Base-by-base conservation (phyloP, 805 yeast species). In the Ogataea zsoltii region DNA sequence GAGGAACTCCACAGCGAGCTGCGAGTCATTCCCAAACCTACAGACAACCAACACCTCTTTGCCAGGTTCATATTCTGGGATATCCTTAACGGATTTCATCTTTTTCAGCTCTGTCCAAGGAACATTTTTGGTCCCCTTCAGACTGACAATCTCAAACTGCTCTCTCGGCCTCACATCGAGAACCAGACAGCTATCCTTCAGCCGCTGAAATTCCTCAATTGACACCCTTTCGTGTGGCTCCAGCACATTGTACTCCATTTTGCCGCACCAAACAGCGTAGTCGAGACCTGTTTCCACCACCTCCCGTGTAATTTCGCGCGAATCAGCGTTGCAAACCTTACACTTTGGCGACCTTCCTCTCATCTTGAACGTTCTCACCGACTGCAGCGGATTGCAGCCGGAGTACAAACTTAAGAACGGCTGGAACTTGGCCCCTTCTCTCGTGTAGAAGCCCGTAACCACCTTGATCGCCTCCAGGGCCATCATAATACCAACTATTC, bases 11-110 rank as follows among this genome's bases (percentile, higher is more conserved):
- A 86, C 82, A 0, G 96, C 95, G 14, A 80, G 63, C 57, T 87
- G 90, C 0, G 98, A 91, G 61, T 94, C 98, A 62, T 88, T 90
- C 9, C 99, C 99, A 59, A 74, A 82, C 26, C 97, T 74, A 65
- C 99, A 94, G 15, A 92, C 71, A 0, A 89, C 85, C 44, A 73
- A 76, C 0, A 86, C 62, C 3, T 51, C 54, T 9, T 44, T 37
- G 4, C 41, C 38, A 4, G 44, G 30, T 28, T 54, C 51, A 12
- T 32, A 30, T 12, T 32, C 30, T 2, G 55, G 46, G 2, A 57
- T 12, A 10, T 46, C 14, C 4, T 53, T 44, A 18, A 55, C 14
- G 7, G 49, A 30, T n/a, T 53, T 59, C 45, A 62, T 61, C 40
- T 61, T 65, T 37, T 72, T 67, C 16, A 79, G 58, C 11, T 72